These are phyloP conservation scores for Suhomyces sp. DNA, from an alignment of 805 yeast species.

Conservation along the genomic window DNA sequence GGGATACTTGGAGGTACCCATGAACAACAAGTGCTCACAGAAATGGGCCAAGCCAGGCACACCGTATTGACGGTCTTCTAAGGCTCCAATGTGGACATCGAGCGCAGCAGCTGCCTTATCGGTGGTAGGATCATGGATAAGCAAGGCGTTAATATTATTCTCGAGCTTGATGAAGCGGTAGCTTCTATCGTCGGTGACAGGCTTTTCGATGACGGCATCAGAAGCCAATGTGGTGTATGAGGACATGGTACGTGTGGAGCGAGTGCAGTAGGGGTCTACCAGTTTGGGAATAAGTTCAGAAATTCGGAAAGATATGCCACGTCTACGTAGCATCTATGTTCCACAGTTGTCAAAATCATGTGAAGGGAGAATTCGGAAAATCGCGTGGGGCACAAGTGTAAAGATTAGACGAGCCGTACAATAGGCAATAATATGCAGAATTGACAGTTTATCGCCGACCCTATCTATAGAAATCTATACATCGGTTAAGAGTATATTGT, in stretches of 20 bases:
- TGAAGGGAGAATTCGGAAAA: not conserved
- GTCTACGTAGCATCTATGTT: not conserved
- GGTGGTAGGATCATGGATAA: conserved; percentile 65
- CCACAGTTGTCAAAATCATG: not conserved
- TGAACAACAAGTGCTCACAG: conserved; percentile 60
- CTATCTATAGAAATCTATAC: too few relatives aligned
- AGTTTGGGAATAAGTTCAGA: not conserved
- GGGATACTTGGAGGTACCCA: conserved; percentile 79
- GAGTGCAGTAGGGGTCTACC: not conserved
- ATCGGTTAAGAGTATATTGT: too few relatives aligned
- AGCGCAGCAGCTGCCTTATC: conserved; percentile 78
- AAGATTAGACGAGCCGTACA: not conserved
- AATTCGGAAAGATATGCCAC: not conserved
- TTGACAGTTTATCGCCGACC: not conserved
- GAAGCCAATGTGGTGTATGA: conserved; percentile 25
- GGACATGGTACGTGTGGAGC: not conserved
- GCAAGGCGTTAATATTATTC: conserved; percentile 57
- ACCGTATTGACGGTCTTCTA: conserved; percentile 57
- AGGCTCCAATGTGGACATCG: conserved; percentile 76
- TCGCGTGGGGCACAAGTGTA: not conserved
- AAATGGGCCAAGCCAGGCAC: conserved; percentile 80
- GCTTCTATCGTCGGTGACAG: conserved; percentile 66
- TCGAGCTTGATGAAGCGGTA: conserved; percentile 62
- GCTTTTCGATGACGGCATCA: conserved; percentile 36
- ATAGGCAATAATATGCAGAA: not conserved